Base-by-base conservation (phyloP, 2,329 filamentous ascomycete species). In the Colletotrichum tofieldiae region DNA sequence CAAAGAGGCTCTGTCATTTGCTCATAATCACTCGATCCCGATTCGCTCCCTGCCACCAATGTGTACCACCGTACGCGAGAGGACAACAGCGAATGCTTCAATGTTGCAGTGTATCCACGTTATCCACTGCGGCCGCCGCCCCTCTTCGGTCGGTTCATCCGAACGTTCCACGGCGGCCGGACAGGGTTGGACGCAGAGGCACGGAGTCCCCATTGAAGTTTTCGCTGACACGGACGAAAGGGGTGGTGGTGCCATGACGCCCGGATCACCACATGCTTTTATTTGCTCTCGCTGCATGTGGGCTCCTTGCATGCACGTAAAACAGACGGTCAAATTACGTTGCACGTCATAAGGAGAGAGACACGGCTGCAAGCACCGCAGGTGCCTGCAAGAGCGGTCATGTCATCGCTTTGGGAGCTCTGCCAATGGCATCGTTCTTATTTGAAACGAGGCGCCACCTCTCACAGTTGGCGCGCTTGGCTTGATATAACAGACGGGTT, bases 311-410 rank as follows among this genome's bases (percentile, higher is more conserved):
- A 69, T 70, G 45, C 54, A 65, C 37, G 59, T 60, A 70, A 60
- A 64, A 56, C 59, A 55, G 11, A 29, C 26, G 2, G 14, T 26
- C 37, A 71, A 67, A 71, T 71, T 56, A n/a, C 49, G 14, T 54
- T 18, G 47, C 63, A 61, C 68, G 68, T 71, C 68, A 71, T 71
- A 67, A 29, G 67, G 68, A 67, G 47, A 67, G 47, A 58, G 37
- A 26, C 6, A 18, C 49, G 35, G 16, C 54, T 54, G 47, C 29
- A 59, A 45, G 26, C 11, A 8, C 51, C 11, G 32, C 52, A 56
- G 20, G 9, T 56, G 20, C 20, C 55, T 59, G 39, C 55, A 43
- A 59, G 55, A 18, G 59, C 51, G 59, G 51, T 51, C 20, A 65
- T 32, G 61, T 32, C 54, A 45, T 59, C 43, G 45, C 41, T 54